phyloP scores from a whole-genome alignment of 305 asterid genomes.

The Lippia alba region DNA sequence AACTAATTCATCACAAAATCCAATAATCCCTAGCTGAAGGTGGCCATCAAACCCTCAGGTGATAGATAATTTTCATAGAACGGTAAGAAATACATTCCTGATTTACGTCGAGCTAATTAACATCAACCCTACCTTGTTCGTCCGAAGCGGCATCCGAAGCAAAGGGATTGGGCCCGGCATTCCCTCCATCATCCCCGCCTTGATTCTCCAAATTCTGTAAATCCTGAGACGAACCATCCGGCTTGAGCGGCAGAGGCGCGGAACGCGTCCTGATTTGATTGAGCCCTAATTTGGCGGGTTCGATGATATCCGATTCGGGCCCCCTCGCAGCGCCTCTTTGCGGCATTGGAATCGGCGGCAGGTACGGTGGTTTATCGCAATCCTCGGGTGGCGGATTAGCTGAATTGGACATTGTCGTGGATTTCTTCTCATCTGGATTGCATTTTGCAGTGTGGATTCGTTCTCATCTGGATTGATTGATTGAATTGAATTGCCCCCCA shows the following conservation, averaged over 20 bases:
- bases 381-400: conserved; percentile 37
- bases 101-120: conserved; percentile 22
- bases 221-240: conserved; percentile 34
- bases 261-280: conserved; percentile 83
- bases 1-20: conserved; percentile 2
- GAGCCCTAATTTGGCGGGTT: conserved; percentile 64
- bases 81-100: neutral
- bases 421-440: conserved; percentile 32
- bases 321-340: conserved; percentile 35
- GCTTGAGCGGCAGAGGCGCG: conserved; percentile 51
- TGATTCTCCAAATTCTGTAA: conserved; percentile 35
- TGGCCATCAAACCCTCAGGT: conserved; percentile 14
- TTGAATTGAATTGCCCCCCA: conserved; percentile 32
- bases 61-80: neutral
- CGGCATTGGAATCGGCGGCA: conserved; percentile 59
- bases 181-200: conserved; percentile 31
- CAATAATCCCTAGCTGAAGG: neutral
- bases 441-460: conserved; percentile 18
- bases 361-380: conserved; percentile 38
- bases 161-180: conserved; percentile 32
- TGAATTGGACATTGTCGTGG: conserved; percentile 44
- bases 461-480: neutral
- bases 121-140: conserved; percentile 57
- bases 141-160: conserved; percentile 34
- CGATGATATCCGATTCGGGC: conserved; percentile 46